Conservation (phyloP, 2,329 filamentous ascomycete genomes). For the Apiospora kogelbergensis region DNA sequence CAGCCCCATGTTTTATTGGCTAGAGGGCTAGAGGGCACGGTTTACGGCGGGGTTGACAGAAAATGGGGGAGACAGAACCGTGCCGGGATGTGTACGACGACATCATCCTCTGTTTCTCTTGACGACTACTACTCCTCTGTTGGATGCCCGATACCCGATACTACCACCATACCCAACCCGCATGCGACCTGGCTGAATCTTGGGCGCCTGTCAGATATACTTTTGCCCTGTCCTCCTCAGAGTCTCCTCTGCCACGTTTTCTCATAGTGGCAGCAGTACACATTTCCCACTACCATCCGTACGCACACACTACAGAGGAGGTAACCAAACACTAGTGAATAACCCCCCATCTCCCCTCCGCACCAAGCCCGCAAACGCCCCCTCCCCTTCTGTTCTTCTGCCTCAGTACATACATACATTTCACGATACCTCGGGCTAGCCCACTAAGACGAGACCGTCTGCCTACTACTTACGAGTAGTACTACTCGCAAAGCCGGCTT, state of each 20-base stretch:
- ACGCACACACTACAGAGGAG: background rate
- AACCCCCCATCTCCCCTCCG: background rate
- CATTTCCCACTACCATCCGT: no score
- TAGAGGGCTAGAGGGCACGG: background rate
- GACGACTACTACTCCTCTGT: no score
- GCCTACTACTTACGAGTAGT: no score
- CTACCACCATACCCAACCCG: background rate
- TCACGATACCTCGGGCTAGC: background rate
- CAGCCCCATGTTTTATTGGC: background rate
- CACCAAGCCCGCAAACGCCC: background rate
- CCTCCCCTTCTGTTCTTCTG: background rate
- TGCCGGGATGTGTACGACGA: conserved; percentile 2
- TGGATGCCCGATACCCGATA: background rate
- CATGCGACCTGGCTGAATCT: background rate
- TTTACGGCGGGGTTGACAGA: background rate
- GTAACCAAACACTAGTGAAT: background rate
- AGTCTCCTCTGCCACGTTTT: background rate
- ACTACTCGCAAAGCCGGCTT: background rate
- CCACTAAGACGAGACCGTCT: background rate
- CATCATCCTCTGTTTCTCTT: conserved; percentile 2
- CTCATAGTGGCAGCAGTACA: background rate
- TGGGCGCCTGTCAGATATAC: background rate
- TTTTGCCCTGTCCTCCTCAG: background rate
- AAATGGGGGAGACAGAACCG: background rate
- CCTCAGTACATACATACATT: background rate